Evolutionary conservation across 208 protist genomes (phyloP), one percentile per base, ranked within the genome.

Genomic region (Wallacemonas sp.): DNA sequence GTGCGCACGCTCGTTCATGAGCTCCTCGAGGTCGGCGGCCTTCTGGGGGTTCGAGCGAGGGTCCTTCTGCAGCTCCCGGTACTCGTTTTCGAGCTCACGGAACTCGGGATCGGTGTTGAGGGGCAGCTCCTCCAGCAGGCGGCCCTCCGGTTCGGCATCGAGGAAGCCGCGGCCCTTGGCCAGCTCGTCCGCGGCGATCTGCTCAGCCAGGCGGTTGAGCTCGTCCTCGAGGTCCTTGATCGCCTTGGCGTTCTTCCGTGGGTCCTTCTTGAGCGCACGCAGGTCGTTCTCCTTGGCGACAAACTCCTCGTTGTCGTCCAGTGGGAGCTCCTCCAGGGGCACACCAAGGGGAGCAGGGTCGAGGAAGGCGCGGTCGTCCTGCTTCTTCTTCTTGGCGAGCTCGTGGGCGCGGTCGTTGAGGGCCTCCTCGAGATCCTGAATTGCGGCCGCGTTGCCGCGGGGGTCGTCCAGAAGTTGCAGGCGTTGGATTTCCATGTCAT

Each of bases 1-100:
- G 57, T 88, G 70, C 30, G 85, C 81, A 47, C 83, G 83, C 60
- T 87, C 80, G 68, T 92, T 92, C 82, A 94, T 88, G 19, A 83
- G 63, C 61, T 91, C 85, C 73, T 90, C 78, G 12, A 91, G 63
- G 47, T 88, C 87, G 27, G 77, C 77, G 38, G 91, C 61, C 39
- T 74, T 72, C 68, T 88, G 65, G 29, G 55, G 69, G 48, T 91
- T 92, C 43, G 66, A 58, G 55, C 70, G 70, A 39, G 72, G 65
- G 63, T 80, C 74, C 61, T 83, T 84, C 54, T 81, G 77, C 26
- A 91, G 71, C 14, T 83, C 78, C 68, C 81, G 81, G 61, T 86
- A 82, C 61, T 84, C 70, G 21, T 74, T 55, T 61, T 90, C 80
- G 41, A 84, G 43, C 27, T 77, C 61, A 52, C 68, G 75, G 66